These are phyloP conservation scores for Boletus edulis DNA, from an alignment of 768 basidiomycete genomes.

Conservation along the genomic window DNA sequence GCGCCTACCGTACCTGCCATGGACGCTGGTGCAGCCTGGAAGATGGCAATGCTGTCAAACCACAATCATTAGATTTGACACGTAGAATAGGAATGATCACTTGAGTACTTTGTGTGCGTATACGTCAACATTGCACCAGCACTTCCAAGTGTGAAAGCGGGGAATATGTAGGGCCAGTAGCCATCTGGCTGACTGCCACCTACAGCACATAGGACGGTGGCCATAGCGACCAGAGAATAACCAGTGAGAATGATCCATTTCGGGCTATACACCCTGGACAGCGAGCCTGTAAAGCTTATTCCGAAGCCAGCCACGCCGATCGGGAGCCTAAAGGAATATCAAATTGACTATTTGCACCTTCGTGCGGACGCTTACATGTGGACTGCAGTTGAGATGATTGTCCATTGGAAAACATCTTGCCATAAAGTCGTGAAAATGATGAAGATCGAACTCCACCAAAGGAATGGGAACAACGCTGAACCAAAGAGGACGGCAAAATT, in stretches of 20 bases:
- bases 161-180: neutral
- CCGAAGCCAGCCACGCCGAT: conserved; percentile 39
- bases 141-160: neutral
- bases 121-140: neutral
- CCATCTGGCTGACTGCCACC: neutral
- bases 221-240: conserved; percentile 34
- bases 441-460: conserved; percentile 41
- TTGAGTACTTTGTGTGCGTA: neutral
- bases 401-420: conserved; percentile 43
- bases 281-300: conserved; percentile 37
- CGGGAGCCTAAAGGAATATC: conserved; percentile 33
- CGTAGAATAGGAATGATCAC: neutral
- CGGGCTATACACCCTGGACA: conserved; percentile 35
- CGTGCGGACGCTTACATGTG: conserved; percentile 34
- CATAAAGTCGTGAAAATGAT: conserved; percentile 36
- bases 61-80: neutral
- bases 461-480: conserved; percentile 36
- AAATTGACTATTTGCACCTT: neutral
- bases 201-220: conserved; percentile 24
- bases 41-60: conserved; percentile 44
- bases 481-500: conserved; percentile 41
- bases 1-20: conserved; percentile 57
- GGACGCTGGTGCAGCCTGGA: conserved; percentile 45
- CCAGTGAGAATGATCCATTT: conserved; percentile 49
- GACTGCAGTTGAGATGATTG: conserved; percentile 35